Percentiles rank a stretch among this genome's conserved stretches.
phyloP scores from a whole-genome alignment of 2,329 filamentous ascomycete genomes.

The Cercospora sojina region DNA sequence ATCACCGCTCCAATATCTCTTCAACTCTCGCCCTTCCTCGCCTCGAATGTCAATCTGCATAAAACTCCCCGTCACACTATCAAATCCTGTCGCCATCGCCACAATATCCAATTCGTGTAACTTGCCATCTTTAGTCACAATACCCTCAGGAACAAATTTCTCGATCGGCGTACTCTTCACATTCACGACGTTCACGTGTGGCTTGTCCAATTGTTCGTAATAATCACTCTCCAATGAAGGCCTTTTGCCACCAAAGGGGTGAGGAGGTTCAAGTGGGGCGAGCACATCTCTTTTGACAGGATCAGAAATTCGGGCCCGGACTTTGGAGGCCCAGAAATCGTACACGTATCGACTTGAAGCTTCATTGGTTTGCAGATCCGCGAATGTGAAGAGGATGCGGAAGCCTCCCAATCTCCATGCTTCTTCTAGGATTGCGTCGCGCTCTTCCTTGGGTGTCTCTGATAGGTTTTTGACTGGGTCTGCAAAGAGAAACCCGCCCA shows the following conservation, averaged over 20 bases:
- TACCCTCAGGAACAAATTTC: slow-evolving; percentile 54
- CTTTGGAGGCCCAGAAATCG: slow-evolving; percentile 56
- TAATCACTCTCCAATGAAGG: slow-evolving; percentile 47
- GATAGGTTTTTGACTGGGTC: slow-evolving; percentile 14
- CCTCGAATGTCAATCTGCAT: slow-evolving; percentile 38
- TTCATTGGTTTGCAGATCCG: slow-evolving; percentile 49
- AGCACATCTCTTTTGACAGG: slow-evolving; percentile 51
- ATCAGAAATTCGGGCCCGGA: slow-evolving; percentile 51
- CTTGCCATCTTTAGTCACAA: slow-evolving; percentile 44
- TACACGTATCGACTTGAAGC: slow-evolving; percentile 55
- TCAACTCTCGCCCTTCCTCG: slow-evolving; percentile 21
- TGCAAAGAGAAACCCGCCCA: slow-evolving; percentile 23
- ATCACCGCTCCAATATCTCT: slow-evolving; percentile 47
- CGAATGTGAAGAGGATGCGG: slow-evolving; percentile 56
- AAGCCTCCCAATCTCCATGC: slow-evolving; percentile 56
- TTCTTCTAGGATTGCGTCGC: slow-evolving; percentile 50
- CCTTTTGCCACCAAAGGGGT: slow-evolving; percentile 49
- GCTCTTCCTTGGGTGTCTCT: slow-evolving; percentile 38
- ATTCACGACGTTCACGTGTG: slow-evolving; percentile 45
- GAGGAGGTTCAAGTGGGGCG: slow-evolving; percentile 41
- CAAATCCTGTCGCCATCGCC: slow-evolving; percentile 49
- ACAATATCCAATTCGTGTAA: slow-evolving; percentile 45
- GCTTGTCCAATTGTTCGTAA: slow-evolving; percentile 46
- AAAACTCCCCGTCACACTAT: slow-evolving; percentile 39
- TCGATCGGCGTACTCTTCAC: slow-evolving; percentile 44